phyloP scores from a whole-genome alignment of 805 yeast genomes.

The Nakazawaea peltata region DNA sequence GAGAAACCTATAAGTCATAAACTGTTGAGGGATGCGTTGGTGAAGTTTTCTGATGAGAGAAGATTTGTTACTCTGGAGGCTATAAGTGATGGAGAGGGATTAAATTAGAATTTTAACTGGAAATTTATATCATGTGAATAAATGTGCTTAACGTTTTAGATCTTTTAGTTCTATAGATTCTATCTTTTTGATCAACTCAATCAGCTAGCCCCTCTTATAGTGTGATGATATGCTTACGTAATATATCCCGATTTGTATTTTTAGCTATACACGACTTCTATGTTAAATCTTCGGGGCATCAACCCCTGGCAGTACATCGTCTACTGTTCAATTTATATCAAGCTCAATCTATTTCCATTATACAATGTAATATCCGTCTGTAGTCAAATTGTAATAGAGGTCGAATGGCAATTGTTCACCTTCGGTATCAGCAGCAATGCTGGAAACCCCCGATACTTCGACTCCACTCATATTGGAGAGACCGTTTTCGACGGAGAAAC shows the following conservation, averaged over 20 bases:
- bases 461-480: constrained; percentile 57
- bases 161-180: no score
- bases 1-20: constrained; percentile 57
- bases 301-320: no score
- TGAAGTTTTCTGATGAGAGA: constrained; percentile 14
- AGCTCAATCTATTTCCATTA: constrained; percentile 14
- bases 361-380: constrained; percentile 52
- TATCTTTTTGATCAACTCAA: no score
- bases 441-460: constrained; percentile 50
- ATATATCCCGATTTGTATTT: no score
- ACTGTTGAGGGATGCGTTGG: constrained; percentile 23
- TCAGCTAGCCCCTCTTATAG: no score
- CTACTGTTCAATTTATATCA: neutral
- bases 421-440: constrained; percentile 38
- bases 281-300: no score
- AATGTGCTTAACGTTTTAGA: neutral
- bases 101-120: neutral
- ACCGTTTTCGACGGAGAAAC: constrained; percentile 43
- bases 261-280: neutral
- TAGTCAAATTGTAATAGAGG: constrained; percentile 44
- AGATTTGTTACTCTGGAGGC: constrained; percentile 5
- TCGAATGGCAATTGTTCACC: constrained; percentile 59
- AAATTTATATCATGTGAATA: neutral
- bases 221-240: no score
- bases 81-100: constrained; percentile 8